Evolutionary conservation across 164 flowering plant genomes (phyloP), one percentile per base, ranked within the genome.

Genomic region (Tetrastigma voinierianum): DNA sequence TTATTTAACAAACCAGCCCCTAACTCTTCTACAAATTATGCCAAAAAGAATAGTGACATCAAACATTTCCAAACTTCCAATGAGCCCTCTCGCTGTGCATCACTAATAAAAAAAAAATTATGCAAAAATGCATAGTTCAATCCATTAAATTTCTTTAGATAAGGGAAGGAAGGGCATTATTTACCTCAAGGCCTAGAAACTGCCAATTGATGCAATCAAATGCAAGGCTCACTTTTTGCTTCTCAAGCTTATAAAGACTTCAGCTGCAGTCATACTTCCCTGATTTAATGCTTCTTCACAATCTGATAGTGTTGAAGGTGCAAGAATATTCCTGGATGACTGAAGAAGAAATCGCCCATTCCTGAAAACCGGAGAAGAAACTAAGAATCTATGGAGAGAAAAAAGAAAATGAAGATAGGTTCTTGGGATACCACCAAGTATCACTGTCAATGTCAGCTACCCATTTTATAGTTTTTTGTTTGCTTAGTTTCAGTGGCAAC

Each of bases 181-280:
- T 62, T 83, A 92, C 99, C 97, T 92, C 81, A 51, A 95, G 90
- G 67, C 99, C 99, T 65, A 95, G 77, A 88, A 92, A 75, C 82
- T 83, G 68, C 97, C 92, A 74, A 89, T 80, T 57, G 96, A 84
- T 67, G 94, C 90, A 78, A 89, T 88, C 57, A 95, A 80, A 65
- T 84, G 94, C 82, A 92, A 73, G 54, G 92, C 80, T 69, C 95
- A n/a, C n/a, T n/a, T 87, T 80, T 82, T 89, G 78, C 77, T 88
- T 80, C 97, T 85, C 85, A 95, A 84, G 77, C 77, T 85, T 56
- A 72, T 74, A 67, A 92, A 90, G 17, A 87, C 93, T 53, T 92
- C 96, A 46, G 80, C 84, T 43, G 97, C 89, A 70, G 73, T 73
- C 75, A 78, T 84, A 65, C 78, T 83, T 40, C 98, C 94, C 73